These are phyloP conservation scores for Tulasnella sp. DNA, from an alignment of 768 basidiomycete genomes.

Conservation along the genomic window DNA sequence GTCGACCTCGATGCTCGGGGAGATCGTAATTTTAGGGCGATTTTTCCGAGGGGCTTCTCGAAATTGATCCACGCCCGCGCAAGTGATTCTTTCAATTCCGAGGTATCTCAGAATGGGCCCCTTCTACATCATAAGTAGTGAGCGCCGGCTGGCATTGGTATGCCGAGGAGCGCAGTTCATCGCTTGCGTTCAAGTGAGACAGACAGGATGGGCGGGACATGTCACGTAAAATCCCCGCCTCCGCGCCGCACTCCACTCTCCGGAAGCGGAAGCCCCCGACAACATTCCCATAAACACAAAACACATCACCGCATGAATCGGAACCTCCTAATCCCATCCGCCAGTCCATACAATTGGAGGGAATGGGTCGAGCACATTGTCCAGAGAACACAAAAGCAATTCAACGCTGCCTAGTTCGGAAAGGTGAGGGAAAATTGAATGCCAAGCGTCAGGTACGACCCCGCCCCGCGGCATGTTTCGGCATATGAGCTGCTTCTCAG, in stretches of 20 bases:
- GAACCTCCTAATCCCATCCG: too few species aligned
- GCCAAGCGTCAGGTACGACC: not conserved
- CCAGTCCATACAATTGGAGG: too few species aligned
- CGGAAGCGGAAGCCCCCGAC: not conserved
- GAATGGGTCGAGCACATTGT: not conserved
- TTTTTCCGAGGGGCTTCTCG: not conserved
- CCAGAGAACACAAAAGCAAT: not conserved
- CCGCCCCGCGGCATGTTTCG: not conserved
- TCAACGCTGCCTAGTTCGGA: too few species aligned
- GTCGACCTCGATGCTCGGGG: not conserved
- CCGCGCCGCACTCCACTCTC: not conserved
- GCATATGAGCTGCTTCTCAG: not conserved
- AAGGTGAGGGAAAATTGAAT: not conserved
- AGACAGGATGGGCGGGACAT: not conserved
- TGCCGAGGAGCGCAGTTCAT: not conserved
- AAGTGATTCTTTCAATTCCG: not conserved
- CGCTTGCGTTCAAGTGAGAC: not conserved
- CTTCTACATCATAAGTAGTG: not conserved
- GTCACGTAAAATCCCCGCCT: not conserved
- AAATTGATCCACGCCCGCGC: not conserved
- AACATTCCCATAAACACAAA: not conserved
- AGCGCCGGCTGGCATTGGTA: too few species aligned
- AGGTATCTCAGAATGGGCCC: not conserved
- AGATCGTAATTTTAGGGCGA: not conserved
- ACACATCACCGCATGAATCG: not conserved